Evolutionary conservation across 1,284 basidiomycete genomes (phyloP).

Genomic region (Mycosarcoma maydis): DNA sequence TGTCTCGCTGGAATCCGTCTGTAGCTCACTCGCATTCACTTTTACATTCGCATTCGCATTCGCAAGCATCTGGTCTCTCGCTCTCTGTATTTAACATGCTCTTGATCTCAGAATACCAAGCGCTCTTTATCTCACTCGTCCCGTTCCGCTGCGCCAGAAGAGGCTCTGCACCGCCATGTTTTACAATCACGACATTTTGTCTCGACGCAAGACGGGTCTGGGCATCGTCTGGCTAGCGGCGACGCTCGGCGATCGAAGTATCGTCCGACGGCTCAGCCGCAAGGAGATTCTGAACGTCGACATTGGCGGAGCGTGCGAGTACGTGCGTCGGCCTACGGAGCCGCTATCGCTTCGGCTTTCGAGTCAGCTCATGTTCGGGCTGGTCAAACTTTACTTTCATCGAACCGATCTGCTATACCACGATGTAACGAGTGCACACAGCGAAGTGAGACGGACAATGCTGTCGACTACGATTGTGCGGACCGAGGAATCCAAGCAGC

Average conservation of each 20-base stretch:
- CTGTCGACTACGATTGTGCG: no score
- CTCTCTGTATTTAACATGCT: not conserved
- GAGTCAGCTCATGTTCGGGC: constrained; percentile 52
- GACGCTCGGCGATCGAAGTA: constrained; percentile 44
- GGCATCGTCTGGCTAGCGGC: constrained; percentile 62
- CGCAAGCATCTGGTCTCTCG: constrained; percentile 5
- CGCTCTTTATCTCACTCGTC: no score
- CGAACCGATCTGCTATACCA: constrained; percentile 36
- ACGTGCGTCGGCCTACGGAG: constrained; percentile 31
- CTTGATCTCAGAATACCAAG: not conserved
- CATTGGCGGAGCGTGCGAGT: constrained; percentile 37
- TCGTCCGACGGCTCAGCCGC: constrained; percentile 41
- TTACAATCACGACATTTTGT: constrained; percentile 54
- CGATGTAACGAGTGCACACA: constrained; percentile 32
- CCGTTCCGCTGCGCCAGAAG: no score
- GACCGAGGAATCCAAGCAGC: not conserved
- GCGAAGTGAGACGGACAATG: constrained; percentile 20
- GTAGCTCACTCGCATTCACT: no score
- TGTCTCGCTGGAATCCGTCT: no score
- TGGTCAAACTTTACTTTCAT: constrained; percentile 50
- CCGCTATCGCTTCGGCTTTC: constrained; percentile 57
- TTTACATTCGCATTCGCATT: constrained; percentile 11
- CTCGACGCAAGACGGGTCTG: constrained; percentile 42
- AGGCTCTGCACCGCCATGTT: constrained; percentile 39
- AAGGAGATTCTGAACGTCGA: constrained; percentile 44